Base-by-base conservation (phyloP, 2,329 filamentous ascomycete genomes). In the Anisogramma anomala region DNA sequence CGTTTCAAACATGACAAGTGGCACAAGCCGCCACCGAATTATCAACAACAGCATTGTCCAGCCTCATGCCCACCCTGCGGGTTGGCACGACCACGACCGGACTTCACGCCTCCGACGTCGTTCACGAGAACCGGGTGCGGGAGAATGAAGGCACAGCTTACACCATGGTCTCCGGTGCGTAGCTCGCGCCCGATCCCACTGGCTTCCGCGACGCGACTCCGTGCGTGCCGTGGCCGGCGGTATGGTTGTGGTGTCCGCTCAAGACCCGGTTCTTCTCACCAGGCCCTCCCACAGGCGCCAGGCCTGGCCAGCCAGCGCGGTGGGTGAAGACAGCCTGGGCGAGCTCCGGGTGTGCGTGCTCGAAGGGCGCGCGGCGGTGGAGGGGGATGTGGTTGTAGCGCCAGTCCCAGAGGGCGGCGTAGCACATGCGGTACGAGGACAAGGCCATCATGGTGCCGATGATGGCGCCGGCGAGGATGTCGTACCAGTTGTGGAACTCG, bases 401-500 rank as follows among this genome's bases (percentile, higher is more conserved):
- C 67, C 76, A 83, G 55, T 85, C 77, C 72, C 78, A 84, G 20
- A 84, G 62, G 2, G 71, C 68, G 0, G 79, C 77, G 49, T 82
- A 85, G 1, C 74, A 70, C 64, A 77, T 76, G 18, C 82, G 66
- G 55, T 82, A 85, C 0, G 71, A 59, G 2, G 68, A 71, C 46
- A 82, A 68, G 0, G 79, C 79, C 58, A 78, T 72, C 31, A 72
- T 50, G 1, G 66, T 73, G 1, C 82, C 82, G 38, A 85, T 82
- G 9, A 68, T 53, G 0, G 69, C 73, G 1, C 82, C 81, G 0
- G 75, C 77, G 1, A 83, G 43, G n/a, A 82, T 64, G 42, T 85
- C 81, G 46, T 84, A 84, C 77, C 79, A 82, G 59, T 85, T 79
- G 60, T 87, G 82, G 55, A 69, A 83, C 55, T 83, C 74, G 49